Base-by-base conservation (phyloP, 225 moss, liverwort and hornwort species). In the Ulota crispa region DNA sequence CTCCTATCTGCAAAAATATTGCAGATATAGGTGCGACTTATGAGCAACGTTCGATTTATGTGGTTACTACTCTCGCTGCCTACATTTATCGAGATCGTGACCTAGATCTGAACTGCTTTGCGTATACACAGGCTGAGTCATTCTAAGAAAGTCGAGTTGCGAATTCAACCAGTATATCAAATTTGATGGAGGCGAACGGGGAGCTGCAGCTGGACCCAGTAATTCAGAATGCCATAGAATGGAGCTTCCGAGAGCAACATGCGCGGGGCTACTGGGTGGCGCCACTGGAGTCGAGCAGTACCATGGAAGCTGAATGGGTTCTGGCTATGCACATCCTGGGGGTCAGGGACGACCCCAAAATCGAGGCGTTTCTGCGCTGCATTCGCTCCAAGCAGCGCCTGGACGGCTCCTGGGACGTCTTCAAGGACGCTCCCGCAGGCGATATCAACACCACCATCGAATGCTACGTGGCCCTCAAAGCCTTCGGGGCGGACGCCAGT, bases 401-500 rank as follows among this genome's bases (percentile, higher is more conserved):
- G 13, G n/a, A 76, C 23, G 59, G 41, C 39, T 74, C 59, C 39
- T 74, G 59, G 74, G 74, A 74, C 3, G 14, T 74, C n/a, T 74
- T 57, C 39, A 21, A 23, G 23, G 36, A 37, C 23, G 73, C 39
- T 7, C 11, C 31, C 7, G 21, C 30, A 14, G 63, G 42, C 30
- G 63, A 76, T 31, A 76, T 31, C 20, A 61, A 23, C 76, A 76
- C 4, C 63, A 76, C 73, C 34, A 56, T 21, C 45, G 30, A 76
- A 30, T 62, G 61, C 43, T 76, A 76, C 21, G 42, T 63, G 6
- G 64, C 64, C 47, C 11, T 76, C 32, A 63, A 64, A 45, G 64
- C 34, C 5, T 32, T 63, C 50, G n/a, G 50, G 21, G 64, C 16
- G 20, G 30, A 31, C 26, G 74, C 34, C 64, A 13, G 0, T 2